Conservation (phyloP, 331 rosid genomes). For the Pyrus hybrid region DNA sequence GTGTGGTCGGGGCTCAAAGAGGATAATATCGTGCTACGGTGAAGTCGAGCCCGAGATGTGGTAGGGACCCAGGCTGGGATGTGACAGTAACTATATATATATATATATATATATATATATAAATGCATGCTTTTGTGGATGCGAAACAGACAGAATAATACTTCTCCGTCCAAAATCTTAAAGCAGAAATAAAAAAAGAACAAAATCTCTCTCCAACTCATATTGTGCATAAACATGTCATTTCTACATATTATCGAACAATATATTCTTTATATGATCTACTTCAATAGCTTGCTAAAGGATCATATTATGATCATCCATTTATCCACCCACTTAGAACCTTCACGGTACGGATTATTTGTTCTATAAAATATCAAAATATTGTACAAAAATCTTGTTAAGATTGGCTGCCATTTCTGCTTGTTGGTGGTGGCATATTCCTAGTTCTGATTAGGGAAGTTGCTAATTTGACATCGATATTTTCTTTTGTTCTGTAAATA, state of each 20-base stretch:
- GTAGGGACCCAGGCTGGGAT: too few species aligned
- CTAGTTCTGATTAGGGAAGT: background rate
- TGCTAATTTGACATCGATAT: background rate
- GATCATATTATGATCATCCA: too few species aligned
- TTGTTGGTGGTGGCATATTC: background rate
- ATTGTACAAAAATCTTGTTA: too few species aligned
- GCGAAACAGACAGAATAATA: conserved; percentile 33
- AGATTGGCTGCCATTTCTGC: background rate
- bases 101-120: too few species aligned
- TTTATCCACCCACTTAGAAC: too few species aligned
- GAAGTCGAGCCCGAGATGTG: too few species aligned
- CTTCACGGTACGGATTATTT: too few species aligned
- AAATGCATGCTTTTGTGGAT: conserved; percentile 31
- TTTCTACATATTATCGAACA: conserved; percentile 6
- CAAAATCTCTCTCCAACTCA: conserved; percentile 10
- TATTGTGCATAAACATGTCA: background rate
- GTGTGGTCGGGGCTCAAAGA: too few species aligned
- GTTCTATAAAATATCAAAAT: too few species aligned
- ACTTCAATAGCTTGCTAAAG: background rate
- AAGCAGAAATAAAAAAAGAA: conserved; percentile 12
- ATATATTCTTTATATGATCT: background rate
- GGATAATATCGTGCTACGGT: too few species aligned
- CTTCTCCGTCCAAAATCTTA: conserved; percentile 25
- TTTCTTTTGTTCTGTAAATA: background rate
- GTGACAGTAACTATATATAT: too few species aligned